phyloP scores from a whole-genome alignment of 2,329 filamentous ascomycete species.

The Sporothrix pseudoabietina region DNA sequence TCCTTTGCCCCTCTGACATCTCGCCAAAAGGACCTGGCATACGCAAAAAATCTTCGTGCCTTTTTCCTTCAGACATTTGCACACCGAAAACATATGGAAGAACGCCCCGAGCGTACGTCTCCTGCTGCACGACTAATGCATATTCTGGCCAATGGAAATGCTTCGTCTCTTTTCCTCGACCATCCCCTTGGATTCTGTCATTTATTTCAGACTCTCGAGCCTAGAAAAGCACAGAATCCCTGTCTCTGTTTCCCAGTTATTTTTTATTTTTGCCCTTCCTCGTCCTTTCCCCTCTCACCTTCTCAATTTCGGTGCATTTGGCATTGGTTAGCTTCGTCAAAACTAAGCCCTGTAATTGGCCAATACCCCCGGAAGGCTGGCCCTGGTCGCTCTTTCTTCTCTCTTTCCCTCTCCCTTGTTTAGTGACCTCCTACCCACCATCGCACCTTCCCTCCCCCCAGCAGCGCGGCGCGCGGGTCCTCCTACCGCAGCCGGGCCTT shows the following conservation, averaged over 20 bases:
- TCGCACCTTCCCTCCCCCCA: neutral
- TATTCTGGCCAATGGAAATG: constrained; percentile 6
- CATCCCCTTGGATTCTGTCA: neutral
- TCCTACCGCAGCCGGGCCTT: constrained; percentile 11
- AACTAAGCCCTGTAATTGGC: neutral
- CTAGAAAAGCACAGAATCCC: neutral
- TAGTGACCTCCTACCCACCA: neutral
- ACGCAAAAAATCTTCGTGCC: neutral
- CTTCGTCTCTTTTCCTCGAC: neutral
- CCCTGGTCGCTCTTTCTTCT: neutral
- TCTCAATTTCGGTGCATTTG: constrained; percentile 15
- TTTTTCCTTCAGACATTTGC: neutral
- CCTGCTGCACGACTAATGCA: neutral
- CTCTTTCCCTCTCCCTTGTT: neutral
- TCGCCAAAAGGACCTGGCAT: neutral
- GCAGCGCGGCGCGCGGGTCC: constrained; percentile 1
- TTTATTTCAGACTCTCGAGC: neutral
- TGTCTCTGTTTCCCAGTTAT: neutral
- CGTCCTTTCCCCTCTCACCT: neutral
- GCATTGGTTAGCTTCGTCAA: constrained; percentile 1
- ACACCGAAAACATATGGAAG: neutral
- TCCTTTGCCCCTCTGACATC: neutral
- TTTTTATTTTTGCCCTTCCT: neutral
- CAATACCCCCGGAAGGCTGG: neutral
- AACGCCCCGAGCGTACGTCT: neutral